These are phyloP conservation scores for Trichocladium uniseriatum DNA, from an alignment of 495 filamentous ascomycete genomes.

Conservation along the genomic window DNA sequence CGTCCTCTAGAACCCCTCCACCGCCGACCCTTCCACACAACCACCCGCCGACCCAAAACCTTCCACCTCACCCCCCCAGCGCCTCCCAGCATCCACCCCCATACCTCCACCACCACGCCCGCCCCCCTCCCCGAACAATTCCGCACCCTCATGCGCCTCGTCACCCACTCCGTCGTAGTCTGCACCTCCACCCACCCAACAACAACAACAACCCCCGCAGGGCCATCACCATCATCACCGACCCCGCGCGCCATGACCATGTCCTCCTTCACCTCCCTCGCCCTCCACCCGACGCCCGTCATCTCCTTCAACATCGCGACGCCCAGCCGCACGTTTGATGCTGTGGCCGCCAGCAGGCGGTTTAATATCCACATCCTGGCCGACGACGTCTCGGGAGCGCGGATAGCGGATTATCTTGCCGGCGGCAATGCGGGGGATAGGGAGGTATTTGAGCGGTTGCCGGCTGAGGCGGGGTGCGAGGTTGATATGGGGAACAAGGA, in stretches of 20 bases:
- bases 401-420: conserved; percentile 37
- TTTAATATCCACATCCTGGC: conserved; percentile 45
- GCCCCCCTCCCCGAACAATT: conserved; percentile 32
- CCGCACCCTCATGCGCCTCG: conserved; percentile 56
- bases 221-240: conserved; percentile 9
- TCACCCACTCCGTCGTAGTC: conserved; percentile 67
- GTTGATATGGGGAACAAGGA: conserved; percentile 1
- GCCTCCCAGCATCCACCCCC: conserved; percentile 7
- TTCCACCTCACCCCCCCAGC: conserved; percentile 7
- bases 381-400: conserved; percentile 32
- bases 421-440: conserved; percentile 24
- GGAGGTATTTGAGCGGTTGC: conserved; percentile 25
- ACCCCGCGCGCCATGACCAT: conserved; percentile 59
- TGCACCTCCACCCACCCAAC: conserved; percentile 43
- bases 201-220: conserved; percentile 1
- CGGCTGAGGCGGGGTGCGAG: conserved; percentile 16
- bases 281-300: conserved; percentile 54
- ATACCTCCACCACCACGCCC: background rate
- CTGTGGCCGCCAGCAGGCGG: conserved; percentile 36
- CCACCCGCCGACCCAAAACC: conserved; percentile 1
- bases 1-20: background rate
- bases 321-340: conserved; percentile 62
- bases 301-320: conserved; percentile 71
- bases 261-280: conserved; percentile 73
- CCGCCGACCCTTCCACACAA: conserved; percentile 8